Percentiles rank a stretch among this genome's conserved stretches.
phyloP scores from a whole-genome alignment of 2,329 filamentous ascomycete genomes.

The Paraphoma sp. region DNA sequence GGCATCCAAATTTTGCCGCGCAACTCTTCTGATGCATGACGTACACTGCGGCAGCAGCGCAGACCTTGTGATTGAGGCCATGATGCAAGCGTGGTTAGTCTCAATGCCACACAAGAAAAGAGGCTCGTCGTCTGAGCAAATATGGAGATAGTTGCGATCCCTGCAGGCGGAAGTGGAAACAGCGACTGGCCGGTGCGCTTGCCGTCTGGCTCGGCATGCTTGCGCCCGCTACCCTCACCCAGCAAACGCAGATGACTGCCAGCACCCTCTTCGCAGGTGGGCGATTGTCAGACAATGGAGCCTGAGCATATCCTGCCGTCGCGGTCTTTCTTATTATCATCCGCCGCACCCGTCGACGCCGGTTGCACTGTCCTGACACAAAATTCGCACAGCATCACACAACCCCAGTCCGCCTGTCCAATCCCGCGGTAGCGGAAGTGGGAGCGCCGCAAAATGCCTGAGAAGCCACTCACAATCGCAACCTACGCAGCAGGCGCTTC shows the following conservation, averaged over 20 bases:
- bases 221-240: conserved; percentile 25
- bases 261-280: conserved; percentile 21
- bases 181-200: conserved; percentile 26
- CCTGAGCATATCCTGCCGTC: conserved; percentile 1
- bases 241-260: conserved; percentile 37
- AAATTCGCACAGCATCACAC: conserved; percentile 19
- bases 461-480: conserved; percentile 81
- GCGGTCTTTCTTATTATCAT: neutral
- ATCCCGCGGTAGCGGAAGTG: conserved; percentile 29
- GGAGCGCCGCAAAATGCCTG: conserved; percentile 67
- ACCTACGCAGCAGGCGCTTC: conserved; percentile 96
- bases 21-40: conserved; percentile 45
- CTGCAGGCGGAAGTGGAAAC: conserved; percentile 17
- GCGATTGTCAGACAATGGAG: conserved; percentile 39
- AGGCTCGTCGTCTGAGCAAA: conserved; percentile 22
- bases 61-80: conserved; percentile 40
- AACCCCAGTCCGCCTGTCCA: conserved; percentile 24
- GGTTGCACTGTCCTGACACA: conserved; percentile 13
- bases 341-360: conserved; percentile 1
- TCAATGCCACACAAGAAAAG: conserved; percentile 17
- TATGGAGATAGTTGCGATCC: conserved; percentile 37
- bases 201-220: conserved; percentile 24
- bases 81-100: conserved; percentile 28
- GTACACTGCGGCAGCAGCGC: conserved; percentile 48
- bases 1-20: conserved; percentile 36